Evolutionary conservation across 441 rosid genomes (phyloP), one percentile per base, ranked within the genome.

Genomic region (Erysimum pusillum): DNA sequence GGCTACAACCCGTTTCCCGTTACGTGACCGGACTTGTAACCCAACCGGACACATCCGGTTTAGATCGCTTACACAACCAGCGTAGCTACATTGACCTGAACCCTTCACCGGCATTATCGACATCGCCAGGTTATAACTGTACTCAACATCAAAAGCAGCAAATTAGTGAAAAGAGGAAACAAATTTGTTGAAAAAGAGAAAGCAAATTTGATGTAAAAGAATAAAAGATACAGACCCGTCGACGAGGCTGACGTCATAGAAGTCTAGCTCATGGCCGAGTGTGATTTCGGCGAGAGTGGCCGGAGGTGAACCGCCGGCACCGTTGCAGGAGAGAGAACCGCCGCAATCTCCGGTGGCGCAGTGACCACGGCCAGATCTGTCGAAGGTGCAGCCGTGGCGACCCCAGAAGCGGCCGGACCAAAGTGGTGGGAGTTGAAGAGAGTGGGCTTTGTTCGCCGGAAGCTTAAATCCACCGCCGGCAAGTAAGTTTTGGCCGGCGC

Each of bases 331-430:
- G 17, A 92, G 86, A 18, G 94, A 80, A 9, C 97, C 97, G 1
- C 96, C 96, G 63, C 98, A 94, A 73, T 94, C 99, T 0, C 99
- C 98, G 0, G 98, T 94, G 31, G 97, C 87, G 39, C 99, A 94
- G 12, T 78, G 84, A 38, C 99, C 98, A 4, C 86, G 88, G 14
- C 97, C 98, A 0, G 88, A 62, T 20, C 71, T 69, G 76, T 91
- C 96, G 48, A 95, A 95, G 60, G 84, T 61, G 82, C 99, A 95
- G 59, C 94, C 96, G 57, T 92, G 98, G 36, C 98, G 91, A 36
- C 98, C 99, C 97, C 98, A 92, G 82, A 95, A 87, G 11, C 99
- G 98, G 57, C 99, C 97, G 0, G 98, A 91, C 99, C 97, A 95
- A 9, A 92, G 91, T 0, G 96, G 57, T 0, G 98, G 99, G 60